Evolutionary conservation across 345 rosid species (phyloP).

Genomic region (Brassica rapa): DNA sequence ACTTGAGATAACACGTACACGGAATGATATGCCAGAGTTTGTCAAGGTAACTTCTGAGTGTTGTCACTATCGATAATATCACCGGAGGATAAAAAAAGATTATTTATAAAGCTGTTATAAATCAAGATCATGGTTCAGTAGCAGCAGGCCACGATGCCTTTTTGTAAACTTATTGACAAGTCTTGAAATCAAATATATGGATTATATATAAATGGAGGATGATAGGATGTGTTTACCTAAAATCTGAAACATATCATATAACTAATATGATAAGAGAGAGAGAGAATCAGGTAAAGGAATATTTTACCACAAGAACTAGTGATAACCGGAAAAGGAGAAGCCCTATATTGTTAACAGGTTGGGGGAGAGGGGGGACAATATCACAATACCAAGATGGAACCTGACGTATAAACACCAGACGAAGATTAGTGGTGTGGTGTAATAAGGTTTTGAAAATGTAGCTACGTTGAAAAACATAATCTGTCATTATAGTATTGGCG

Average conservation of each 20-base stretch:
- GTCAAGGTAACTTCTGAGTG: background rate
- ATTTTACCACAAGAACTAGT: no score
- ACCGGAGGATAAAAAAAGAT: background rate
- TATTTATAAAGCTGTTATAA: background rate
- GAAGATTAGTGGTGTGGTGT: background rate
- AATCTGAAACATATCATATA: background rate
- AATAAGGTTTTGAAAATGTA: background rate
- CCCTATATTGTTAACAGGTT: background rate
- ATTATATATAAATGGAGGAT: background rate
- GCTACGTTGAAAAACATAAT: background rate
- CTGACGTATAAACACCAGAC: background rate
- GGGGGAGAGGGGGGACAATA: background rate
- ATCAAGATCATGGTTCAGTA: conserved; percentile 1
- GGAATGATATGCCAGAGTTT: conserved; percentile 17
- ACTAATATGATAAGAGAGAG: conserved; percentile 13
- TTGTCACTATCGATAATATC: conserved; percentile 21
- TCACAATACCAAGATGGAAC: conserved; percentile 14
- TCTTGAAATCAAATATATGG: background rate
- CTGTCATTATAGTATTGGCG: background rate
- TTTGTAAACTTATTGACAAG: background rate
- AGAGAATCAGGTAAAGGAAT: conserved; percentile 8
- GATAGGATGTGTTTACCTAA: background rate
- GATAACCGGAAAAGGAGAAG: background rate
- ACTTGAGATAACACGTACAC: conserved; percentile 22
- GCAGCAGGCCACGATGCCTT: conserved; percentile 3